These are phyloP conservation scores for Rhipidocladum racemiflorum DNA, from an alignment of 176 grass and related monocot species.

Conservation along the genomic window DNA sequence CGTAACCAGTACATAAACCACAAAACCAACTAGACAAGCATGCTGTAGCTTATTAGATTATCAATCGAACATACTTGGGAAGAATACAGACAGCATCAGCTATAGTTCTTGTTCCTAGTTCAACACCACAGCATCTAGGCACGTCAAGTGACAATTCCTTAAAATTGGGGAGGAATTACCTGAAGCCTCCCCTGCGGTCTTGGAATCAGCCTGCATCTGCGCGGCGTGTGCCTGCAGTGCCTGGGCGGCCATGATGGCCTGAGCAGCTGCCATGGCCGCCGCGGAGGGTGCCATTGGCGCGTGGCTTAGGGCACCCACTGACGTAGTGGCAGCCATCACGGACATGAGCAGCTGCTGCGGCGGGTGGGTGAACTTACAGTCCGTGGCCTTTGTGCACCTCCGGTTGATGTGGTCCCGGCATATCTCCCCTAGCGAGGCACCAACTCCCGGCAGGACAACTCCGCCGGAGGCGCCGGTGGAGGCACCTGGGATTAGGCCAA, in stretches of 20 bases:
- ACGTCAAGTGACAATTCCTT: neutral
- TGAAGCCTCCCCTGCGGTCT: conserved; percentile 44
- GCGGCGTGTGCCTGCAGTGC: conserved; percentile 82
- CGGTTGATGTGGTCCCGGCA: conserved; percentile 77
- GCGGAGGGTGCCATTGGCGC: conserved; percentile 80
- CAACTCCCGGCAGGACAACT: conserved; percentile 72
- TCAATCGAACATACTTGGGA: neutral
- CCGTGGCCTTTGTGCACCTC: conserved; percentile 51
- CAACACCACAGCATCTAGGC: neutral
- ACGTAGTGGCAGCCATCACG: conserved; percentile 53
- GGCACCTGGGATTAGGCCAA: conserved; percentile 50
- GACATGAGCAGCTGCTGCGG: conserved; percentile 81
- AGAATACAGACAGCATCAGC: neutral
- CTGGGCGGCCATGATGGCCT: conserved; percentile 92
- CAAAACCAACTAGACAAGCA: too few species aligned
- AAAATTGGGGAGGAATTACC: conserved; percentile 15
- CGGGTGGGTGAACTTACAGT: conserved; percentile 75
- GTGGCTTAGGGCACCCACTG: conserved; percentile 60
- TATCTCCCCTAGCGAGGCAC: conserved; percentile 78
- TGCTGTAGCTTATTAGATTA: too few species aligned
- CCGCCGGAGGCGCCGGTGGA: conserved; percentile 52
- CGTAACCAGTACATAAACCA: too few species aligned
- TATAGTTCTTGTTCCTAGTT: neutral
- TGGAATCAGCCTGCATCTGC: conserved; percentile 58
- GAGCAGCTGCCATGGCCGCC: conserved; percentile 90